Percentiles rank a stretch among this genome's conserved stretches.
Conservation (phyloP, 768 basidiomycete genomes). For the Pleurotus giganteus region DNA sequence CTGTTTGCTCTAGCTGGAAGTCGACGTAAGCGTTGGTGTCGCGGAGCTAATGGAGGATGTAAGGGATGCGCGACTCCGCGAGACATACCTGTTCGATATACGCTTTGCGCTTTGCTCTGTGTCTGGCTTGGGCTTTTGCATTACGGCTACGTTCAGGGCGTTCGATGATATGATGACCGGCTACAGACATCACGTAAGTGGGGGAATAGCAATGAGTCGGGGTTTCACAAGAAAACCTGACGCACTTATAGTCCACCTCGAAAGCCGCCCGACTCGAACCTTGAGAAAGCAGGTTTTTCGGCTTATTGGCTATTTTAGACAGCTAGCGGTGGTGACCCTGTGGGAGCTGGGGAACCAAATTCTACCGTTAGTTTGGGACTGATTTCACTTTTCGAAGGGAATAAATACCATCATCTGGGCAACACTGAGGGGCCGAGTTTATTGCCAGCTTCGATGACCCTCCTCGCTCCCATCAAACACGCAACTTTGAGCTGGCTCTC, state of each 20-base stretch:
- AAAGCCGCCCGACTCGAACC: slow-evolving; percentile 23
- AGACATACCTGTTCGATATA: slow-evolving; percentile 81
- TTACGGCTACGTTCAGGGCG: slow-evolving; percentile 84
- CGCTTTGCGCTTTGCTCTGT: slow-evolving; percentile 89
- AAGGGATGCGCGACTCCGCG: slow-evolving; percentile 5
- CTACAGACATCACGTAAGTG: slow-evolving; percentile 54
- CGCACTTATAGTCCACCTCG: slow-evolving; percentile 19
- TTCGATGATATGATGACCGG: slow-evolving; percentile 39
- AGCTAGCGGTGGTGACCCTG: slow-evolving; percentile 11
- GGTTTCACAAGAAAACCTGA: slow-evolving; percentile 41
- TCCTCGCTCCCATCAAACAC: slow-evolving; percentile 3
- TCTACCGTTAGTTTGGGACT: slow-evolving; percentile 7
- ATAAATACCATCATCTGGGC: slow-evolving; percentile 7
- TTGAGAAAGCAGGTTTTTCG: slow-evolving; percentile 7
- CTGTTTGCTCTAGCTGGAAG: slow-evolving; percentile 76
- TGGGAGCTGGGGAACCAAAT: slow-evolving; percentile 8
- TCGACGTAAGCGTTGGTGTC: slow-evolving; percentile 6
- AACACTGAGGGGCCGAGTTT: slow-evolving; percentile 1
- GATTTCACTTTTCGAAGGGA: slow-evolving; percentile 1
- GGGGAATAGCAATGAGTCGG: slow-evolving; percentile 47
- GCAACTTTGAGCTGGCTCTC: slow-evolving; percentile 7
- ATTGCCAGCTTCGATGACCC: slow-evolving; percentile 7
- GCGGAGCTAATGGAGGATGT: slow-evolving; percentile 6
- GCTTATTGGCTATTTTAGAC: slow-evolving; percentile 5
- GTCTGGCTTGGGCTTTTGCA: slow-evolving; percentile 84